These are phyloP conservation scores for Phytomonas francai DNA, from an alignment of 208 protist genomes.

Conservation along the genomic window DNA sequence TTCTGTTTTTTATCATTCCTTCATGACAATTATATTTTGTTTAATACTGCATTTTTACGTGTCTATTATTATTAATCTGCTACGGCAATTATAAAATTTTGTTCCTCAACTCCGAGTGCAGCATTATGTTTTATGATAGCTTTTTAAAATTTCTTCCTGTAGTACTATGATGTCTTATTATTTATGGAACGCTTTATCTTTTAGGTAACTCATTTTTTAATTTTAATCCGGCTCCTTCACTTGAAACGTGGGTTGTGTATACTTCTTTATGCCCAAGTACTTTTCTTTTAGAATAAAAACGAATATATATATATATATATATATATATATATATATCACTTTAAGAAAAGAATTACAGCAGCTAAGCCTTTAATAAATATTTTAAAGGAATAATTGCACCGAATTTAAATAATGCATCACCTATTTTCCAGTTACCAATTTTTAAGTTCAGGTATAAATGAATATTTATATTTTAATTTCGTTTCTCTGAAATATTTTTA, in stretches of 20 bases:
- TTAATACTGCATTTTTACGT: background rate
- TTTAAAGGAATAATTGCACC: background rate
- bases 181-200: background rate
- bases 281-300: background rate
- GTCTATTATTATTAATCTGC: background rate
- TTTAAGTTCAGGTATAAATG: background rate
- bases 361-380: background rate
- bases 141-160: slow-evolving; percentile 7
- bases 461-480: background rate
- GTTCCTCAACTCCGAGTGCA: background rate
- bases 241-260: background rate
- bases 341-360: background rate
- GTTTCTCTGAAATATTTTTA: background rate
- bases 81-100: background rate
- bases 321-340: too few species aligned
- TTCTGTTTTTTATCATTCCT: background rate
- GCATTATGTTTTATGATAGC: background rate
- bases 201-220: slow-evolving; percentile 4
- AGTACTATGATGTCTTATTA: background rate
- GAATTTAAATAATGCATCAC: background rate
- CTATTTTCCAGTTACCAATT: background rate
- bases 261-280: background rate
- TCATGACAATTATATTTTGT: background rate
- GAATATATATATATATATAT: background rate
- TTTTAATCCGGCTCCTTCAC: background rate